A percentile compares a stretch with the other conserved stretches of the same genome.
Conservation (phyloP, 805 yeast species). For the Candida krabiensis region DNA sequence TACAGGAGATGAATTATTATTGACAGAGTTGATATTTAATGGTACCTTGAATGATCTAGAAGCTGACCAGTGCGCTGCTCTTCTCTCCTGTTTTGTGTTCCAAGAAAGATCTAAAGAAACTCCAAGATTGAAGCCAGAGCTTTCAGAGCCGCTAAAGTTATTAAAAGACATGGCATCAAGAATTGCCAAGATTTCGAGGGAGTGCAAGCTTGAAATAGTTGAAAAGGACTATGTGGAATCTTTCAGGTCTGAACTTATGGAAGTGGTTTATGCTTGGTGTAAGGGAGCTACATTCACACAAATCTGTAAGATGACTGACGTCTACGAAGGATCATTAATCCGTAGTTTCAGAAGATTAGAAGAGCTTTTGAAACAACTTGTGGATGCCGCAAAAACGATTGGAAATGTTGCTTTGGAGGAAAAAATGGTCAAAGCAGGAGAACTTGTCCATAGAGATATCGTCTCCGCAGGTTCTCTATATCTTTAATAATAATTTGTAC, state of each 20-base stretch:
- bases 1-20: constrained; percentile 80
- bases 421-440: constrained; percentile 85
- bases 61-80: constrained; percentile 89
- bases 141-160: constrained; percentile 87
- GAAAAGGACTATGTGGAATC: constrained; percentile 92
- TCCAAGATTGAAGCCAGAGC: constrained; percentile 82
- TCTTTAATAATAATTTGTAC: constrained; percentile 34
- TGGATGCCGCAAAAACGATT: constrained; percentile 88
- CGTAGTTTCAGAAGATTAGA: constrained; percentile 94
- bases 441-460: constrained; percentile 89
- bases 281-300: constrained; percentile 95
- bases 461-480: constrained; percentile 96
- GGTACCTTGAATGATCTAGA: constrained; percentile 89
- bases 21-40: constrained; percentile 92
- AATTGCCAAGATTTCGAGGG: constrained; percentile 86
- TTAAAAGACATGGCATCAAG: constrained; percentile 89
- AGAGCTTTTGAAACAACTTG: constrained; percentile 87
- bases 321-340: constrained; percentile 93
- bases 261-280: constrained; percentile 95
- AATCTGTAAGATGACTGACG: constrained; percentile 98
- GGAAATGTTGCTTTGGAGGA: constrained; percentile 85
- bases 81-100: constrained; percentile 92
- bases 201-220: constrained; percentile 83
- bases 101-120: constrained; percentile 92
- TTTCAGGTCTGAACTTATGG: constrained; percentile 94